Evolutionary conservation across 2,329 filamentous ascomycete species (phyloP).

Genomic region (Fusarium globosum): DNA sequence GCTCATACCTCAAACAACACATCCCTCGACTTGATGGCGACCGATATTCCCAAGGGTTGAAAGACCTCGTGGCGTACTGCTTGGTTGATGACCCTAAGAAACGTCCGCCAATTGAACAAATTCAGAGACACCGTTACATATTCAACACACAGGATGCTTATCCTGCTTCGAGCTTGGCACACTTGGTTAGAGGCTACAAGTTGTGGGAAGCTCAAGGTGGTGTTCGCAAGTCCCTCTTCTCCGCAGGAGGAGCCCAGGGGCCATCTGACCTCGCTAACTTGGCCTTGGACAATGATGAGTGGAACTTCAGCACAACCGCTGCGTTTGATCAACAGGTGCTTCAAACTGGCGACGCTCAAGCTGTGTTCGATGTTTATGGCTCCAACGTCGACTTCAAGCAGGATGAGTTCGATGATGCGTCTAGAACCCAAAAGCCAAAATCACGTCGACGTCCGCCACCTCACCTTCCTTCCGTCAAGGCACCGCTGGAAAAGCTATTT

Average conservation of each 20-base stretch:
- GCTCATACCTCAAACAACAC: constrained; percentile 68
- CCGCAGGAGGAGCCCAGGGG: constrained; percentile 67
- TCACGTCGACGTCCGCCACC: constrained; percentile 67
- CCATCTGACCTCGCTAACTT: constrained; percentile 58
- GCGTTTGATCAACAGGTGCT: constrained; percentile 71
- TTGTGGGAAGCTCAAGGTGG: constrained; percentile 81
- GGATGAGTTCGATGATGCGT: constrained; percentile 60
- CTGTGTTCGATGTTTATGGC: constrained; percentile 71
- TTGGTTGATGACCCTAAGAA: constrained; percentile 74
- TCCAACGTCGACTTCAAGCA: constrained; percentile 65
- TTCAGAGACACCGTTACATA: constrained; percentile 78
- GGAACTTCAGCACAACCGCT: constrained; percentile 75
- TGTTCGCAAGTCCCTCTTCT: constrained; percentile 73
- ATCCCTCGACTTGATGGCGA: constrained; percentile 77
- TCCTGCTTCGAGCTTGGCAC: constrained; percentile 71
- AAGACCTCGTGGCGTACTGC: constrained; percentile 78
- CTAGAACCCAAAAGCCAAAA: constrained; percentile 64
- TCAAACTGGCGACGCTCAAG: constrained; percentile 64
- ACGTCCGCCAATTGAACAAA: constrained; percentile 75
- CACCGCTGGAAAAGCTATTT: constrained; percentile 72
- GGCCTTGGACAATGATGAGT: constrained; percentile 66
- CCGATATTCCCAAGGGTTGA: constrained; percentile 75
- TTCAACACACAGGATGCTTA: constrained; percentile 70
- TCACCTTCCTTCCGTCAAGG: constrained; percentile 66
- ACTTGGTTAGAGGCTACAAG: constrained; percentile 77